phyloP scores from a whole-genome alignment of 768 basidiomycete genomes.

The Russula dissimulans region DNA sequence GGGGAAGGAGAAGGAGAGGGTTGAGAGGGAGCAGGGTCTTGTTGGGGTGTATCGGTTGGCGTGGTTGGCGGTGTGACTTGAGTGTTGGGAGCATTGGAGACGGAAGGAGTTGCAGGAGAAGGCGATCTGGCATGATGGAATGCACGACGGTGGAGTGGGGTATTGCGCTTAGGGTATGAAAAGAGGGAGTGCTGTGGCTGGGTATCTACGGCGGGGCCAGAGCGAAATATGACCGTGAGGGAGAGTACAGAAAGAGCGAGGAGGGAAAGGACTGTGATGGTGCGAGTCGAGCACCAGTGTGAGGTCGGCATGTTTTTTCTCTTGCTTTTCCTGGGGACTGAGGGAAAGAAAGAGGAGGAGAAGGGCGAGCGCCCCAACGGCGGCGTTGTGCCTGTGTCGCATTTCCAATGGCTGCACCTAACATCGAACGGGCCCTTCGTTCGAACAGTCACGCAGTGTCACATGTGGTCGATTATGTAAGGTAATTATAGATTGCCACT shows the following conservation, averaged over 20 bases:
- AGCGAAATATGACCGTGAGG: neutral
- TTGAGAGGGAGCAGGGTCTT: neutral
- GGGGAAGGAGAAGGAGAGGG: neutral
- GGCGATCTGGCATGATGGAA: neutral
- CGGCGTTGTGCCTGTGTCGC: too few species aligned
- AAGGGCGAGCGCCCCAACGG: too few species aligned
- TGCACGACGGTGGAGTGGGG: neutral
- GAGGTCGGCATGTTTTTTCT: conserved; percentile 4
- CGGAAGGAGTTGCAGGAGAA: neutral
- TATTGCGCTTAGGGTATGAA: neutral
- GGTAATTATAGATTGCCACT: too few species aligned
- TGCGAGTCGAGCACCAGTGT: neutral
- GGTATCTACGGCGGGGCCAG: neutral
- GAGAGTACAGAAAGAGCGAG: conserved; percentile 4
- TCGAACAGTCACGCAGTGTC: too few species aligned
- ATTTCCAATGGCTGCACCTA: too few species aligned
- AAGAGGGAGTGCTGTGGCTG: neutral
- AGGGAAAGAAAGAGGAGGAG: too few species aligned
- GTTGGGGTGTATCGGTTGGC: neutral
- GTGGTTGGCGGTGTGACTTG: too few species aligned
- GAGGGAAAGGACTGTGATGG: conserved; percentile 17
- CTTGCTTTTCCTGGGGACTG: too few species aligned
- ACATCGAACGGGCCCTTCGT: too few species aligned
- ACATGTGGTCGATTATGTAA: too few species aligned
- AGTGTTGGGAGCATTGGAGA: neutral